Base-by-base conservation (phyloP, 176 grass and related monocot species). In the Ensete ventricosum region DNA sequence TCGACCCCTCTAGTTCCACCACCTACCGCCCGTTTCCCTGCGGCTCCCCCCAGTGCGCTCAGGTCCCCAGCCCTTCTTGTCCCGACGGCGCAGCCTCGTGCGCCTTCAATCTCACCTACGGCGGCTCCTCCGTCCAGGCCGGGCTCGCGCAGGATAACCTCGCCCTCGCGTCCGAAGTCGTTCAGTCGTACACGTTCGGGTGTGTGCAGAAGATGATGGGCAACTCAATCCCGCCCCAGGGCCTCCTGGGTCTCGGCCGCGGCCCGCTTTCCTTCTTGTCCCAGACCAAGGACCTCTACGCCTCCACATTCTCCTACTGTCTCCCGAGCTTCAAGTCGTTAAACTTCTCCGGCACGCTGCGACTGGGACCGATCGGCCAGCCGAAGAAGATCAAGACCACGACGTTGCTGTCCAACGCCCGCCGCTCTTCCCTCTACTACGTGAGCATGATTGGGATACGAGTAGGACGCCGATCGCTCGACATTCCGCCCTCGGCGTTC, bases 291-390 rank as follows among this genome's bases (percentile, higher is more conserved):
- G 62, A 73, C 73, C 80, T 86, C 34, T 96, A 96, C 73, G 76
- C n/a, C 9, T 77, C 76, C 9, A 83, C 84, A 8, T 96, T 92
- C 85, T 96, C 92, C 54, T 96, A 96, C 87, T 96, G 92, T 72
- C 89, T 96, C 14, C 92, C 92, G 0, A 82, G 92, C 78, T 96
- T 81, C 78, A 96, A 84, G 76, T 92, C 92, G 9, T 29, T 88
- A 8, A 92, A 96, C 78, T 96, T 96, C 85, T 87, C 92, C 58
- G 92, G 92, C 16, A 92, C 92, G 48, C 92, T 96, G 13, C 54
- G 89, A 27, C 92, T 96, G 4, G 92, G 92, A 9, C 84, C 80
- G 10, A 82, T 71, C 25, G 89, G 89, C 63, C 92, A 96, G 75
- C 89, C 89, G 27, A 78, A 48, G 64, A 73, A 54, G 19, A 92